A percentile compares a stretch with the other conserved stretches of the same genome.
phyloP scores from a whole-genome alignment of 2,329 filamentous ascomycete genomes.

The Magnaporthiopsis rhizophila region DNA sequence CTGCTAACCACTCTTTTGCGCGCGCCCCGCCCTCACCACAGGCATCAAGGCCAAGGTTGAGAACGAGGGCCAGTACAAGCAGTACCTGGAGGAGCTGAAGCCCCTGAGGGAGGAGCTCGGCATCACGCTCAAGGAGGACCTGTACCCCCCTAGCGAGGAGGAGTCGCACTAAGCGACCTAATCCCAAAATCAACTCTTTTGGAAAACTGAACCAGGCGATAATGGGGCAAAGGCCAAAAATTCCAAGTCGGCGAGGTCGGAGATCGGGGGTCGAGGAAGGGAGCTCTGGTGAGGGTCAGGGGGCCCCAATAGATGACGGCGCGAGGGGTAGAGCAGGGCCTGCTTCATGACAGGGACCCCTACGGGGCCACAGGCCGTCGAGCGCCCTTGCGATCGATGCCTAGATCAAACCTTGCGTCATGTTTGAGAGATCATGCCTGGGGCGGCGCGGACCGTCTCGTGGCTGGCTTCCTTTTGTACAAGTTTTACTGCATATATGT shows the following conservation, averaged over 20 bases:
- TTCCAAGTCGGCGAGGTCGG: not conserved
- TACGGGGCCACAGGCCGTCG: not conserved
- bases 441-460: too few relatives aligned
- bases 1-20: not conserved
- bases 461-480: not conserved
- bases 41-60: constrained; percentile 99
- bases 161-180: constrained; percentile 18
- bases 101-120: constrained; percentile 88
- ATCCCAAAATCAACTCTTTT: constrained; percentile 1
- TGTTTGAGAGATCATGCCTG: not conserved
- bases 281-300: not conserved
- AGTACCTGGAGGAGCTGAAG: constrained; percentile 92
- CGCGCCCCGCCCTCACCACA: constrained; percentile 25
- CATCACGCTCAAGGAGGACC: constrained; percentile 81
- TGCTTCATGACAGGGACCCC: too few relatives aligned
- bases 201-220: not conserved
- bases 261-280: not conserved
- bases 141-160: constrained; percentile 65
- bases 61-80: constrained; percentile 94
- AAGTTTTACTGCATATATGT: not conserved
- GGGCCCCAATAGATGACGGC: not conserved
- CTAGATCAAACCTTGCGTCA: not conserved
- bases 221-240: not conserved
- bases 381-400: not conserved
- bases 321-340: not conserved